These are phyloP conservation scores for Cornus florida DNA, from an alignment of 148 eudicot genomes.

Conservation along the genomic window DNA sequence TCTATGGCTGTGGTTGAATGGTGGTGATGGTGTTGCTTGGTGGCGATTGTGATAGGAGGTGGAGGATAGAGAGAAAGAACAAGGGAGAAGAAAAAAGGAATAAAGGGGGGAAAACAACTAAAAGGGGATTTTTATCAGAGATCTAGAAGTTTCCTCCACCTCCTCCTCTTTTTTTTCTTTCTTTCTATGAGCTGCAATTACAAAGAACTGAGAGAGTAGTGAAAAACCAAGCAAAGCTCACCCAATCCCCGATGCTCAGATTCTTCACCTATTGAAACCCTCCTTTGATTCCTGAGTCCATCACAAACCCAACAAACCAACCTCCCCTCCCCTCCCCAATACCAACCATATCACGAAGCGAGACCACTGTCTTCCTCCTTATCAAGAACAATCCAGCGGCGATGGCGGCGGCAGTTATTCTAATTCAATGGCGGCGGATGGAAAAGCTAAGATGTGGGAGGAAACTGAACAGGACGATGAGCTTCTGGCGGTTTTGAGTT, in stretches of 20 bases:
- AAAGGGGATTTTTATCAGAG: too few relatives aligned
- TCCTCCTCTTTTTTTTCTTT: not conserved
- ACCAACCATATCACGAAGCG: conserved; percentile 22
- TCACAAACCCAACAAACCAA: not conserved
- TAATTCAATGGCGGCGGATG: not conserved
- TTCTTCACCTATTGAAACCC: not conserved
- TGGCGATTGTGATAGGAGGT: too few relatives aligned
- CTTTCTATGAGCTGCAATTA: not conserved
- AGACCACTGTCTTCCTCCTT: conserved; percentile 8
- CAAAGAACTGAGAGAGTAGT: conserved; percentile 2
- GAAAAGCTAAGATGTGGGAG: conserved; percentile 56
- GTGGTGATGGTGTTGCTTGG: too few relatives aligned
- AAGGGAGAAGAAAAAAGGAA: too few relatives aligned
- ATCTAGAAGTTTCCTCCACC: not conserved
- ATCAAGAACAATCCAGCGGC: not conserved
- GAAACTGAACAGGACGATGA: conserved; percentile 48
- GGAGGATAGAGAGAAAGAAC: too few relatives aligned
- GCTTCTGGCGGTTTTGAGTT: conserved; percentile 68
- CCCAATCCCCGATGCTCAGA: conserved; percentile 27
- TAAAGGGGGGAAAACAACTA: too few relatives aligned
- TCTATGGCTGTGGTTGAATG: too few relatives aligned
- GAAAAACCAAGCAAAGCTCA: conserved; percentile 22
- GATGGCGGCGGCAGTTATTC: not conserved
- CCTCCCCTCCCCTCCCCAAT: too few relatives aligned
- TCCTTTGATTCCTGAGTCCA: too few relatives aligned